Conservation (phyloP, 345 rosid species). For the Arabidopsis suecica region DNA sequence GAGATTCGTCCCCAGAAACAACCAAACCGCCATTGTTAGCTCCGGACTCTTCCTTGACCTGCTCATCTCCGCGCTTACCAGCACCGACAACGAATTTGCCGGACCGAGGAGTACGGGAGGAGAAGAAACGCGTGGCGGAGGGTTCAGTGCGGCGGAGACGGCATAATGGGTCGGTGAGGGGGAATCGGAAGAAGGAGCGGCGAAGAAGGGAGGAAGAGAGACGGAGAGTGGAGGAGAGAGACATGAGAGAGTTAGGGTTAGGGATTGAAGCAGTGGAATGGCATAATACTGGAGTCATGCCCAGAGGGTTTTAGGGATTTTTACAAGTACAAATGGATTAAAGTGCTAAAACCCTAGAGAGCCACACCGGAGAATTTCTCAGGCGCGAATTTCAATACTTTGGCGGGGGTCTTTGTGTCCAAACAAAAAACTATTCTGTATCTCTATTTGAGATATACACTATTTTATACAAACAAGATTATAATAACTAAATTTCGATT, state of each 20-base stretch:
- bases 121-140: slow-evolving; percentile 54
- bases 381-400: slow-evolving; percentile 49
- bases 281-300: slow-evolving; percentile 52
- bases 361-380: slow-evolving; percentile 24
- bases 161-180: slow-evolving; percentile 36
- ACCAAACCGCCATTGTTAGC: slow-evolving; percentile 57
- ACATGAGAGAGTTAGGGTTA: slow-evolving; percentile 53
- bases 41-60: slow-evolving; percentile 36
- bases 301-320: slow-evolving; percentile 38
- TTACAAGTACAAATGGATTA: slow-evolving; percentile 9
- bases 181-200: slow-evolving; percentile 39
- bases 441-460: not conserved
- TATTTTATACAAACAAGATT: too few species aligned
- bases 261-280: slow-evolving; percentile 36
- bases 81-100: slow-evolving; percentile 31
- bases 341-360: slow-evolving; percentile 41
- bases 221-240: slow-evolving; percentile 72
- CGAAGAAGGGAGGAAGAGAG: slow-evolving; percentile 64
- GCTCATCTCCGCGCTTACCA: slow-evolving; percentile 44
- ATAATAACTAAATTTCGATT: too few species aligned
- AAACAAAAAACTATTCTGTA: not conserved
- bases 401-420: slow-evolving; percentile 36
- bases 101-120: slow-evolving; percentile 37
- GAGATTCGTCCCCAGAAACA: slow-evolving; percentile 47
- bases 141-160: slow-evolving; percentile 40